Evolutionary conservation across 169 alveolate genomes (phyloP).

Genomic region (Plasmodium berghei): DNA sequence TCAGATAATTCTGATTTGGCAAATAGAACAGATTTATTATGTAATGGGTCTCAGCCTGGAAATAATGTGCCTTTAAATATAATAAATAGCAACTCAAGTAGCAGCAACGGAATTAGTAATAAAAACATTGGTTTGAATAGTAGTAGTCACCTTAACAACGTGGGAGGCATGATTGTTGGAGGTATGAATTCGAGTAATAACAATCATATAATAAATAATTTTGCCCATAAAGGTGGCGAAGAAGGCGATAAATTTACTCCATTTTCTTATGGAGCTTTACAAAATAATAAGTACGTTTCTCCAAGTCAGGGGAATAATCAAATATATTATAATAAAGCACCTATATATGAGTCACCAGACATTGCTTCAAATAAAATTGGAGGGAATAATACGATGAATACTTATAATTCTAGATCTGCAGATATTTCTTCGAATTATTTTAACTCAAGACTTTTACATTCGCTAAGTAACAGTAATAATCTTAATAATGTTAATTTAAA

Average conservation of each 20-base stretch:
- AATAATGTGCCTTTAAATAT: too few relatives aligned
- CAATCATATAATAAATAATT: too few relatives aligned
- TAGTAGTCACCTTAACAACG: too few relatives aligned
- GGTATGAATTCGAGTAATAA: too few relatives aligned
- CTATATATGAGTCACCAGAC: conserved; percentile 25
- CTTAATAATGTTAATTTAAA: conserved; percentile 10
- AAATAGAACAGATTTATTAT: conserved; percentile 8
- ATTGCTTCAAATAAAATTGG: conserved; percentile 9
- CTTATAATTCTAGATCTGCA: conserved; percentile 3
- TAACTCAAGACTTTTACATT: conserved; percentile 10
- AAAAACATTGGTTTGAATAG: not conserved
- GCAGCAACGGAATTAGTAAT: not conserved
- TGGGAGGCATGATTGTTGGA: too few relatives aligned
- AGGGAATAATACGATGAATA: not conserved
- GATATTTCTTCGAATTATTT: conserved; percentile 34
- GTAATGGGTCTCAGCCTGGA: conserved; percentile 1
- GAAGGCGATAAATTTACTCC: conserved; percentile 40
- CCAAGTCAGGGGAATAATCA: conserved; percentile 4
- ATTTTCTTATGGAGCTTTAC: conserved; percentile 14
- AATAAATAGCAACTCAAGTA: too few relatives aligned
- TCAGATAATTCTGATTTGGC: not conserved
- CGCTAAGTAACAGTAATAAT: conserved; percentile 5
- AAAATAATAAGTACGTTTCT: conserved; percentile 30
- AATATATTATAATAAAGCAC: conserved; percentile 14
- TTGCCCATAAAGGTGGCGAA: not conserved